Percentiles rank a stretch among this genome's conserved stretches.
These are phyloP conservation scores for Puccinia triticina DNA, from an alignment of 1,284 basidiomycete genomes.

Conservation along the genomic window DNA sequence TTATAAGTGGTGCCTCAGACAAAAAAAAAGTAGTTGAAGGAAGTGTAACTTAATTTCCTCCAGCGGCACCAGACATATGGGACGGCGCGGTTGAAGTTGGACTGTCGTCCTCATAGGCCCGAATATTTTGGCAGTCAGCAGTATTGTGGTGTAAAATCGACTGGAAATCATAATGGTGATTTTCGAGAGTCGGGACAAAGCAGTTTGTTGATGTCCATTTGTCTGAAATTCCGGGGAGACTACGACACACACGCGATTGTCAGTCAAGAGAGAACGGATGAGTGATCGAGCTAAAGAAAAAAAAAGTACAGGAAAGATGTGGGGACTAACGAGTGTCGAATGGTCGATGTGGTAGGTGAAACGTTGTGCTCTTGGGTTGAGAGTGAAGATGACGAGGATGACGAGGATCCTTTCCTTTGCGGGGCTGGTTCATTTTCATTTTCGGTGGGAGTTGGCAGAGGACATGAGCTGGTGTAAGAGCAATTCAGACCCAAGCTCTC, in stretches of 20 bases:
- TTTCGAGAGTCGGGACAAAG: constrained; percentile 11
- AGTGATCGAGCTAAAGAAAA: background rate
- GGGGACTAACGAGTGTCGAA: constrained; percentile 11
- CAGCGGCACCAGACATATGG: constrained; percentile 25
- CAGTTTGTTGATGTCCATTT: constrained; percentile 16
- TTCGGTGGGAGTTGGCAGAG: background rate
- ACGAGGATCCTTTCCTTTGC: constrained; percentile 18
- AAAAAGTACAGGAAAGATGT: background rate
- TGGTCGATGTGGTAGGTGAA: constrained; percentile 17
- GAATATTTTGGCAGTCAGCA: background rate
- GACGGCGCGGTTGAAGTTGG: constrained; percentile 35
- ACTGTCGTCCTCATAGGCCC: constrained; percentile 24
- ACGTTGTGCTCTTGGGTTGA: constrained; percentile 33
- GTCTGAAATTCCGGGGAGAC: background rate
- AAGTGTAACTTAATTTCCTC: background rate
- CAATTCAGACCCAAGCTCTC: background rate
- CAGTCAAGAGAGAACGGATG: background rate
- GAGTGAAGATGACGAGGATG: constrained; percentile 34
- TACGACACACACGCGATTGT: background rate
- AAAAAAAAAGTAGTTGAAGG: background rate
- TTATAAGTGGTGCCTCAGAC: background rate
- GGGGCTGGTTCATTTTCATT: background rate
- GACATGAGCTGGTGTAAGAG: background rate
- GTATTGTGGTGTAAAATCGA: constrained; percentile 7
- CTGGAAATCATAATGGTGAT: constrained; percentile 22